Percentiles rank a stretch among this genome's conserved stretches.
phyloP scores from a whole-genome alignment of 108 stramenopile species.

The Conticribra weissflogii region DNA sequence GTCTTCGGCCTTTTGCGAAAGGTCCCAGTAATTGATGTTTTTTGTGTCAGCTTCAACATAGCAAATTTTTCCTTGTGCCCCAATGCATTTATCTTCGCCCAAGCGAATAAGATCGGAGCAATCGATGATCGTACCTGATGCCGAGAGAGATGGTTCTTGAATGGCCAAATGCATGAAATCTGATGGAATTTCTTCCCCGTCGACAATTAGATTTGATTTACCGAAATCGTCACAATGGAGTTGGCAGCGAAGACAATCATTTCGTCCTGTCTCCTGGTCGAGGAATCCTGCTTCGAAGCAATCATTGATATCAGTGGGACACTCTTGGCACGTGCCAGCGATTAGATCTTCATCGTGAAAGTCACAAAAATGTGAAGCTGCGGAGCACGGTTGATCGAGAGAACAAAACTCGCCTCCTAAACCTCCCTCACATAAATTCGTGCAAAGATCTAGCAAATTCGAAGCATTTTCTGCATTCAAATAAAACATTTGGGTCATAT shows the following conservation, averaged over 20 bases:
- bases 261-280: slow-evolving; percentile 1
- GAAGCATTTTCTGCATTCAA: too few species aligned
- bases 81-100: neutral
- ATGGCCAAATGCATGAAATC: slow-evolving; percentile 3
- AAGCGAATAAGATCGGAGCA: slow-evolving; percentile 8
- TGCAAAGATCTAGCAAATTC: too few species aligned
- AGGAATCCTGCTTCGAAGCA: too few species aligned
- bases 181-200: neutral
- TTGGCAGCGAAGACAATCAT: neutral
- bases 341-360: too few species aligned
- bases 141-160: slow-evolving; percentile 4
- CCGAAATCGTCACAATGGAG: neutral
- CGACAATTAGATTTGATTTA: too few species aligned
- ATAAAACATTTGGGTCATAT: too few species aligned
- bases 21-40: neutral
- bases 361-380: too few species aligned
- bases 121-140: slow-evolving; percentile 9
- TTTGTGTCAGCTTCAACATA: slow-evolving; percentile 9
- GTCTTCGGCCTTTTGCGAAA: slow-evolving; percentile 1
- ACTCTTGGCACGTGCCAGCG: too few species aligned
- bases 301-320: too few species aligned
- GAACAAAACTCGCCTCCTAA: too few species aligned
- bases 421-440: too few species aligned
- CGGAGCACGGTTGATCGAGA: too few species aligned
- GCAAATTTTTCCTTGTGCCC: slow-evolving; percentile 6